These are phyloP conservation scores for Gymnopus androsaceus DNA, from an alignment of 1,284 basidiomycete species.

Conservation along the genomic window DNA sequence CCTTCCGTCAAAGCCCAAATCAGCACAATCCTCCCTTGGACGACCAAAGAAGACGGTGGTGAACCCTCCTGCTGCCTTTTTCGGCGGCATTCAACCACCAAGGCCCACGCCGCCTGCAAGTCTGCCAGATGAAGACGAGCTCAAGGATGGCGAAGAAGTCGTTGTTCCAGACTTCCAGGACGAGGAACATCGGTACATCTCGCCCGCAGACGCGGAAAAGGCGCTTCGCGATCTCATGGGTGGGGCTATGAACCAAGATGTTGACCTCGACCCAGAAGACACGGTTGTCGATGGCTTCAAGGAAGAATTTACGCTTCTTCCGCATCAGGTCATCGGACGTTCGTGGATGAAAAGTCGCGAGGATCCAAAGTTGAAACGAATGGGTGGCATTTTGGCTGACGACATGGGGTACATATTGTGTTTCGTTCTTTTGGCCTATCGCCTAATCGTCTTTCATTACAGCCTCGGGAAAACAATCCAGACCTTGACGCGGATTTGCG, in stretches of 20 bases:
- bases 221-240: slow-evolving; percentile 62
- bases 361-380: slow-evolving; percentile 62
- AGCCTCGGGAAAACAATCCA: slow-evolving; percentile 94
- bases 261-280: slow-evolving; percentile 59
- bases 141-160: slow-evolving; percentile 9
- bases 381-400: slow-evolving; percentile 89
- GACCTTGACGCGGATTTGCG: slow-evolving; percentile 80
- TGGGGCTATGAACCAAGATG: slow-evolving; percentile 54
- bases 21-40: not conserved
- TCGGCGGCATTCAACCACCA: not conserved
- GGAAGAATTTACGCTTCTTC: slow-evolving; percentile 70
- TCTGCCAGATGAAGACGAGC: slow-evolving; percentile 4
- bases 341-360: slow-evolving; percentile 90
- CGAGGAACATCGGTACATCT: slow-evolving; percentile 29
- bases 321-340: slow-evolving; percentile 86
- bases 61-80: not conserved
- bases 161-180: slow-evolving; percentile 33
- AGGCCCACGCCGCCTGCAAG: not conserved
- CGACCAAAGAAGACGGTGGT: not conserved
- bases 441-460: not conserved
- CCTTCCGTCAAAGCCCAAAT: not conserved
- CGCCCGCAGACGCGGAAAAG: slow-evolving; percentile 60
- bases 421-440: not conserved
- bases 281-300: slow-evolving; percentile 74
- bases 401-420: slow-evolving; percentile 74